Conservation (phyloP, 2,329 filamentous ascomycete species). For the Fonsecaea nubica region DNA sequence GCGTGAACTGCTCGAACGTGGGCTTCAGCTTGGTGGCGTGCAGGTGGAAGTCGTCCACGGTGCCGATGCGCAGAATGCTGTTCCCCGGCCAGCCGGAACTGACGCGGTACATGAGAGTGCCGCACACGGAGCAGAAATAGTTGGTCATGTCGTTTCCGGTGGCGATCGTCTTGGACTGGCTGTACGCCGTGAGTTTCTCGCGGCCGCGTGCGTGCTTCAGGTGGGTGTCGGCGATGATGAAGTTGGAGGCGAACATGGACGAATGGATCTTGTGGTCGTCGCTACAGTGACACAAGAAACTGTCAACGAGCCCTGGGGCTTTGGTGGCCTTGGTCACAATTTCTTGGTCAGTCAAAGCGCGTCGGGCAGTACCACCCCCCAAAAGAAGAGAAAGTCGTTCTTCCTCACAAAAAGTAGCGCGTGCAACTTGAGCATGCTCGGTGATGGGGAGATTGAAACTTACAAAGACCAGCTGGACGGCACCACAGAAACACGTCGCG, state of each 20-base stretch:
- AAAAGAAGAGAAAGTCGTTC: too few species aligned
- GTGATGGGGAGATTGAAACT: too few species aligned
- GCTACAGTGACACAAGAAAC: conserved; percentile 15
- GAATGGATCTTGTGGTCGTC: conserved; percentile 17
- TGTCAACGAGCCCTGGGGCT: too few species aligned
- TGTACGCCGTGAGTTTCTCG: too few species aligned
- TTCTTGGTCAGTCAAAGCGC: too few species aligned
- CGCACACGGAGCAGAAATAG: conserved; percentile 16
- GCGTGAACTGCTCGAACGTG: conserved; percentile 6
- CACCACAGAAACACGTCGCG: too few species aligned
- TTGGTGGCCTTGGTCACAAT: too few species aligned
- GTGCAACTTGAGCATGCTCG: too few species aligned
- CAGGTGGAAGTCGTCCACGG: conserved; percentile 10
- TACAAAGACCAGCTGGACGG: too few species aligned
- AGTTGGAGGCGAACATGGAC: conserved; percentile 7
- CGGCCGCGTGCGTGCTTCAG: not conserved
- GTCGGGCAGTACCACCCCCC: too few species aligned
- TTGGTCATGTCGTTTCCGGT: conserved; percentile 10
- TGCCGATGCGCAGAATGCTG: conserved; percentile 4
- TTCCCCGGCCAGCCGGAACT: not conserved
- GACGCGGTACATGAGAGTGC: conserved; percentile 13
- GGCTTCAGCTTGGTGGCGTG: conserved; percentile 1
- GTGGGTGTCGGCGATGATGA: conserved; percentile 13
- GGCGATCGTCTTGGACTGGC: too few species aligned
- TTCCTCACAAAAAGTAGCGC: too few species aligned